Evolutionary conservation across 1,284 basidiomycete genomes (phyloP).

Genomic region (Apiotrichum akiyoshidainum): DNA sequence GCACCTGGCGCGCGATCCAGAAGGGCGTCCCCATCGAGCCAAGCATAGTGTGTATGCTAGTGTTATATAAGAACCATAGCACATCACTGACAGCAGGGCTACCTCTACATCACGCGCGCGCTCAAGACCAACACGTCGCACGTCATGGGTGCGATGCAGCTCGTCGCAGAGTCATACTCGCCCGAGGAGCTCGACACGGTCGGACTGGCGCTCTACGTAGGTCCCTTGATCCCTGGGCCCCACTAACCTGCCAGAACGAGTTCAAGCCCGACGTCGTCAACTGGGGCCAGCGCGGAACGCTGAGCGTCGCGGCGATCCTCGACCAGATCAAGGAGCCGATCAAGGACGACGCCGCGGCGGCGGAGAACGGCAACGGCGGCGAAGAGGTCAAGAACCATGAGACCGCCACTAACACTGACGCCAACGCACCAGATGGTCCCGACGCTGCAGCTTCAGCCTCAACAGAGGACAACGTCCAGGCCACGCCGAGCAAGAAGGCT

Average conservation of each 20-base stretch:
- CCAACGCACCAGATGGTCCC: too few relatives aligned
- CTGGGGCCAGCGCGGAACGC: conserved; percentile 47
- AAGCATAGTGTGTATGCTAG: conserved; percentile 49
- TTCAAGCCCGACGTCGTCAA: conserved; percentile 50
- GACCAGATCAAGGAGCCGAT: conserved; percentile 33
- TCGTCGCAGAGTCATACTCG: conserved; percentile 67
- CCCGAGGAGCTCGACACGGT: conserved; percentile 64
- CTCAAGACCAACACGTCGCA: conserved; percentile 71
- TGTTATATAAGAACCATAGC: too few relatives aligned
- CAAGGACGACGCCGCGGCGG: neutral
- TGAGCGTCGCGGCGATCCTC: conserved; percentile 42
- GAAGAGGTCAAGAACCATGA: conserved; percentile 9
- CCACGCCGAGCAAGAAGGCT: conserved; percentile 10
- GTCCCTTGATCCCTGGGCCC: too few relatives aligned
- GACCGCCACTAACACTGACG: too few relatives aligned
- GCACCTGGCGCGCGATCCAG: conserved; percentile 76
- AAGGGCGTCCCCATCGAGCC: conserved; percentile 70
- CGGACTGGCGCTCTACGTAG: conserved; percentile 67
- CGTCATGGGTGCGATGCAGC: conserved; percentile 72
- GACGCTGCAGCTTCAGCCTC: too few relatives aligned
- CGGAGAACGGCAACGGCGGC: neutral
- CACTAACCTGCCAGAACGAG: conserved; percentile 30
- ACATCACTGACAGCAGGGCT: conserved; percentile 54
- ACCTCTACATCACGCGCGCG: conserved; percentile 74
- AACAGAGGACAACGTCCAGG: too few relatives aligned